Evolutionary conservation across 225 moss, liverwort and hornwort species (phyloP), one percentile per base, ranked within the genome.

Genomic region (Marchantia paleacea): DNA sequence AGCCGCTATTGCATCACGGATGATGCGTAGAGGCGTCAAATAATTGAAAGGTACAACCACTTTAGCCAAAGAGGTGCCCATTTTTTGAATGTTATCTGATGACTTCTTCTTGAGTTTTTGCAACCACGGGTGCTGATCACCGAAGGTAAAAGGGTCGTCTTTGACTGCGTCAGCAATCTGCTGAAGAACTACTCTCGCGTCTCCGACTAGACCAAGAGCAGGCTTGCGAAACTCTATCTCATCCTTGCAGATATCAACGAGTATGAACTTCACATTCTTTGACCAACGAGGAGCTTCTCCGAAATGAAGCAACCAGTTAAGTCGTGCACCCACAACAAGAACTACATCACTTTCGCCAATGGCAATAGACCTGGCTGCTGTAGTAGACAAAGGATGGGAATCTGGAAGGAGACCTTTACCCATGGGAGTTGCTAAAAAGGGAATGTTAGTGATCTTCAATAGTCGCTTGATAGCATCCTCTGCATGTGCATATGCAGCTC

Each of bases 221-320:
- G 95, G 95, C 78, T 94, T 95, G 54, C 95, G 91, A n/a, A 92
- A 84, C 3, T 80, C 58, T 0, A 99, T 84, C 74, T 99, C 99
- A 52, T 91, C 94, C 14, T 85, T 76, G 0, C 88, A 89, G 0
- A 95, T 88, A 30, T 99, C 99, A 60, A 94, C 82, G 28, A 99
- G 84, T 73, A 99, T 94, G 73, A 99, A 99, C 75, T 95, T 95
- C 55, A 95, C 92, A 47, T 81, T 73, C 26, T 89, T 54, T 0
- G 94, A 92, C 99, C 99, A 99, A 75, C 82, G 84, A 15, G 99
- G 99, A 4, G 94, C 3, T 79, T 99, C 94, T 24, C 99, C 99
- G 30, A 99, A 99, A 87, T 99, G 99, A 12, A 99, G 99, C 78
- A 99, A 78, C 99, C 99, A 99, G 81, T 99, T 99, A 12, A 99